A percentile compares a stretch with the other conserved stretches of the same genome.
Conservation (phyloP, 192 early-diverging fungal species). For the Coemansia sp. region DNA sequence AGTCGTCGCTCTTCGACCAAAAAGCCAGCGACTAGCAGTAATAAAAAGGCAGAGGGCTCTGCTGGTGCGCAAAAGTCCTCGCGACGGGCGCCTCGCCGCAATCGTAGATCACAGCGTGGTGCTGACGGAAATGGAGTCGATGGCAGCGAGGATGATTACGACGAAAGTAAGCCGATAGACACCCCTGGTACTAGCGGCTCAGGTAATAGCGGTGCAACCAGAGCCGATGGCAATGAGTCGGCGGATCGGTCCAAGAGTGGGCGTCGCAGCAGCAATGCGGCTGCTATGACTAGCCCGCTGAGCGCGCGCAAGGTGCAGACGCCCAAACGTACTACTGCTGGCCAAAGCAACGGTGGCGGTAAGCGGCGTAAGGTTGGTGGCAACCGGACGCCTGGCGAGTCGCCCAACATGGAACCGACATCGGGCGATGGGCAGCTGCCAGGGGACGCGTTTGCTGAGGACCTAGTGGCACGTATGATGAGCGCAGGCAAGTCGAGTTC, state of each 20-base stretch:
- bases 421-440: neutral
- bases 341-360: neutral
- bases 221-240: neutral
- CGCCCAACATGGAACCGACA: neutral
- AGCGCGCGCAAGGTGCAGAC: slow-evolving; percentile 22
- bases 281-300: neutral
- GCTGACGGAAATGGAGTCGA: slow-evolving; percentile 1
- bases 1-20: slow-evolving; percentile 5
- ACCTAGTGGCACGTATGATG: slow-evolving; percentile 37
- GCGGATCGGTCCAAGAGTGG: slow-evolving; percentile 4
- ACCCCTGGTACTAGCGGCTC: neutral
- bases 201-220: neutral
- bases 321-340: slow-evolving; percentile 12
- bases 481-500: slow-evolving; percentile 18
- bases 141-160: slow-evolving; percentile 8
- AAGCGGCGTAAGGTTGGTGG: neutral
- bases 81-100: slow-evolving; percentile 6
- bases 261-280: neutral
- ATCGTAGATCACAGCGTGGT: neutral
- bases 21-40: slow-evolving; percentile 1
- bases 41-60: neutral
- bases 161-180: neutral
- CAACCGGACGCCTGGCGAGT: neutral
- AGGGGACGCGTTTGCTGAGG: slow-evolving; percentile 18
- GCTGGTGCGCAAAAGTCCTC: slow-evolving; percentile 8